Evolutionary conservation across 768 basidiomycete species (phyloP), one percentile per base, ranked within the genome.

Genomic region (Russula compacta): DNA sequence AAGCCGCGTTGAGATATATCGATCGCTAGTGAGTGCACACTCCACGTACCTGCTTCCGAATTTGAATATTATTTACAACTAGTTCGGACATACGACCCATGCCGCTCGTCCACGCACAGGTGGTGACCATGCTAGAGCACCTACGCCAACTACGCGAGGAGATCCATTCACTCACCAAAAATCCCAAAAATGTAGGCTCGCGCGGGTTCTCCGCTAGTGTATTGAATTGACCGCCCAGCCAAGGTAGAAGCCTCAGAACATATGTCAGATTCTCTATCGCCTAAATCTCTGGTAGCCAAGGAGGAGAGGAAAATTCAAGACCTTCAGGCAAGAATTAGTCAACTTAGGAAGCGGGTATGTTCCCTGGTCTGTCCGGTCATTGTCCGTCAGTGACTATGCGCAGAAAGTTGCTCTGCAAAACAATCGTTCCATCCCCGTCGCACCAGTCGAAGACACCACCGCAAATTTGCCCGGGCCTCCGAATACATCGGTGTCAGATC

Each of bases 1-100:
- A 83, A 61, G 89, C 89, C 9, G 87, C 89, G 0, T 69, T 87
- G 63, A 89, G 84, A 71, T 89, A 85, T 67, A 76, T 92, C 56
- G 84, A 88, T 69, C 81, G 83, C 70, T 92, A 88, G 88, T 89
- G 68, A 69, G 88, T 76, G 24, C 50, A 19, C 47, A 40, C 54
- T 21, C 24, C 19, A 38, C 52, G 6, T 32, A 43, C 4, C 40
- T 19, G 9, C n/a, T 14, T 33, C n/a, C 36, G 49, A 17, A 21
- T 33, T 44, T 24, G 15, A 59, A 58, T 40, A 35, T n/a, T 40
- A 47, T 50, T 54, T 14, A 49, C 24, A 24, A 46, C 33, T 19
- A 59, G 64, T 55, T 55, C 58, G 52, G 74, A 77, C 9, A 77
- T 81, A 59, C 76, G 78, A 49, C 76, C 72, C 2, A 81, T 81